These are phyloP conservation scores for Nothophytophthora sp. DNA, from an alignment of 352 stramenopile genomes.

Conservation along the genomic window DNA sequence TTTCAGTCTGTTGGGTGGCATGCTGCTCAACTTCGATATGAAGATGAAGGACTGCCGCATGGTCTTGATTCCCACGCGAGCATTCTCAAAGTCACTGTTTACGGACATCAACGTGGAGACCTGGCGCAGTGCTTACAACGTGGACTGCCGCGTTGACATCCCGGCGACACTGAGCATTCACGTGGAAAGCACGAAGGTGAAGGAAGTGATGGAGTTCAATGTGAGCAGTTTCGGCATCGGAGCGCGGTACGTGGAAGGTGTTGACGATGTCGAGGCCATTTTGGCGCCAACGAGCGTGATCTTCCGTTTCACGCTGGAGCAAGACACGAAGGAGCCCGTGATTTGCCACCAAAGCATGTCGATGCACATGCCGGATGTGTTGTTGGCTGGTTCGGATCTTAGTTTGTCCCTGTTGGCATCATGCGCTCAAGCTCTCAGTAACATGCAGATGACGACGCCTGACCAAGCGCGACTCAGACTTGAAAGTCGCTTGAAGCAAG, in stretches of 20 bases:
- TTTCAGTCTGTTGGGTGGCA: conserved; percentile 59
- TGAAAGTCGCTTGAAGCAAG: conserved; percentile 55
- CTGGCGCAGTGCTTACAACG: conserved; percentile 38
- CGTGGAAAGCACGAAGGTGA: conserved; percentile 44
- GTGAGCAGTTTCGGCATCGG: conserved; percentile 49
- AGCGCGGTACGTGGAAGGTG: conserved; percentile 50
- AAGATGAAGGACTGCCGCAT: conserved; percentile 61
- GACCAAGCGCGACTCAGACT: conserved; percentile 63
- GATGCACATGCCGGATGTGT: conserved; percentile 65
- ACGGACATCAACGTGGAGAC: conserved; percentile 55
- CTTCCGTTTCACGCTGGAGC: conserved; percentile 50
- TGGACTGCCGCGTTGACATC: conserved; percentile 58
- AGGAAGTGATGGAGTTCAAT: conserved; percentile 54
- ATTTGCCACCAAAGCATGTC: conserved; percentile 51
- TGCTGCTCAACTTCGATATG: conserved; percentile 51
- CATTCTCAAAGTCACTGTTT: conserved; percentile 58
- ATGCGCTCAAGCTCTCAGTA: conserved; percentile 43
- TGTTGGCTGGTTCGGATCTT: conserved; percentile 66
- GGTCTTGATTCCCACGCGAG: conserved; percentile 40
- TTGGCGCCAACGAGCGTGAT: conserved; percentile 47
- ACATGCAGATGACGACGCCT: conserved; percentile 58
- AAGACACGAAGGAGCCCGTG: conserved; percentile 37
- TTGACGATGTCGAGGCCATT: conserved; percentile 41
- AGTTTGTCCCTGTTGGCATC: conserved; percentile 68
- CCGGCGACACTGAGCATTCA: conserved; percentile 45